A percentile compares a stretch with the other conserved stretches of the same genome.
These are phyloP conservation scores for Solanum rostratum DNA, from an alignment of 257 asterid species.

Conservation along the genomic window DNA sequence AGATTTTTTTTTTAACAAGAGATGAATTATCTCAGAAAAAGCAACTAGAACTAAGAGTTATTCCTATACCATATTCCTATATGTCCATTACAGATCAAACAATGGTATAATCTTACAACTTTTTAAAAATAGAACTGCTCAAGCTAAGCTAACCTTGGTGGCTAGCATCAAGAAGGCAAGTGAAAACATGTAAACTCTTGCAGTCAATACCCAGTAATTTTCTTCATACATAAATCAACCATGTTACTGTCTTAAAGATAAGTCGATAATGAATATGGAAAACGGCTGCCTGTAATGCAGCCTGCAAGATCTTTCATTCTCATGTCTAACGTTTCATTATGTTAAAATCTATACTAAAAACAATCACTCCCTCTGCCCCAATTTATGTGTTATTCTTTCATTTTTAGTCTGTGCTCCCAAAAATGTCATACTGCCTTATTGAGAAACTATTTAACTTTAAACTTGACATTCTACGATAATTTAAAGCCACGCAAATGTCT, in stretches of 20 bases:
- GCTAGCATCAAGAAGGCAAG: not conserved
- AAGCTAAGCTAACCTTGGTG: not conserved
- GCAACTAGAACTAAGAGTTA: not conserved
- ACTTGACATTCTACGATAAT: not conserved
- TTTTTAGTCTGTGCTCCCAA: not conserved
- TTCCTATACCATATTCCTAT: not conserved
- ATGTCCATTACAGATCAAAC: not conserved
- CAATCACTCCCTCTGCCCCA: not conserved
- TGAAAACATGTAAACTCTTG: not conserved
- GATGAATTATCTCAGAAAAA: not conserved
- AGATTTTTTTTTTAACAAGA: not conserved
- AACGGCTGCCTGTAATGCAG: not conserved
- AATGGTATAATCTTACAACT: not conserved
- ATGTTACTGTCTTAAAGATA: not conserved
- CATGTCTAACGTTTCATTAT: not conserved
- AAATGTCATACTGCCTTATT: not conserved
- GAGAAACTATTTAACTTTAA: not conserved
- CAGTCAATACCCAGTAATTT: not conserved
- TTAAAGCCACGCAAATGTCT: not conserved
- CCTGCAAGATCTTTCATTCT: not conserved
- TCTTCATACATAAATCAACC: not conserved
- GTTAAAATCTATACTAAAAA: not conserved
- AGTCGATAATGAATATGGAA: not conserved
- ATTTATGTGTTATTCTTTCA: not conserved
- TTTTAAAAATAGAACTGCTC: not conserved